phyloP scores from a whole-genome alignment of 192 early-diverging fungal genomes.

The Gamsiella multidivaricata region DNA sequence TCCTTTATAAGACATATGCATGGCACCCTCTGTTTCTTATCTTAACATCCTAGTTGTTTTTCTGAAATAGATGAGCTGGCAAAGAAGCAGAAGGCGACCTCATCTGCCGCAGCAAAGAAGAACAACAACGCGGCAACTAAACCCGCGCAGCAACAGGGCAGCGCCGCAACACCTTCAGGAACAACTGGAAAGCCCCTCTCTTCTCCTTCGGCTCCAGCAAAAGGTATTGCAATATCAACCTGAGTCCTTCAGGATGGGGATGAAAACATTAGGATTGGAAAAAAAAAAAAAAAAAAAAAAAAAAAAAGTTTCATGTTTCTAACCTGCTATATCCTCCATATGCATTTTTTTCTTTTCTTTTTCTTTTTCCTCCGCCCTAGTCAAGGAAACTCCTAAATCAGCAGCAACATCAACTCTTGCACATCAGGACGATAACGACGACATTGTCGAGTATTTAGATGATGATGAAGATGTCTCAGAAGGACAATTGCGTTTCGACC shows the following conservation, averaged over 20 bases:
- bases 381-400: slow-evolving; percentile 1
- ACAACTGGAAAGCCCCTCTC: slow-evolving; percentile 11
- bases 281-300: no score
- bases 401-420: neutral
- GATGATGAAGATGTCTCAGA: slow-evolving; percentile 32
- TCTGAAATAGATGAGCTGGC: slow-evolving; percentile 35
- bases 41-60: neutral
- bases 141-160: slow-evolving; percentile 20
- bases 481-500: slow-evolving; percentile 45
- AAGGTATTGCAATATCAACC: no score
- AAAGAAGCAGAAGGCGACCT: slow-evolving; percentile 35
- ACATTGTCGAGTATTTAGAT: slow-evolving; percentile 49
- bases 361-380: no score
- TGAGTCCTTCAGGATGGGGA: no score
- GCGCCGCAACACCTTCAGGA: slow-evolving; percentile 33
- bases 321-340: no score
- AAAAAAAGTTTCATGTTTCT: no score
- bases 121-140: slow-evolving; percentile 13
- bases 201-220: no score
- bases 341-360: no score
- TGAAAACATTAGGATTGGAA: no score
- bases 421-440: slow-evolving; percentile 20
- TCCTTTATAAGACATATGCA: no score
- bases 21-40: no score
- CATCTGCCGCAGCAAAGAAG: slow-evolving; percentile 37